These are phyloP conservation scores for Fermentozyma sake DNA, from an alignment of 1,139 yeast genomes.

Conservation along the genomic window DNA sequence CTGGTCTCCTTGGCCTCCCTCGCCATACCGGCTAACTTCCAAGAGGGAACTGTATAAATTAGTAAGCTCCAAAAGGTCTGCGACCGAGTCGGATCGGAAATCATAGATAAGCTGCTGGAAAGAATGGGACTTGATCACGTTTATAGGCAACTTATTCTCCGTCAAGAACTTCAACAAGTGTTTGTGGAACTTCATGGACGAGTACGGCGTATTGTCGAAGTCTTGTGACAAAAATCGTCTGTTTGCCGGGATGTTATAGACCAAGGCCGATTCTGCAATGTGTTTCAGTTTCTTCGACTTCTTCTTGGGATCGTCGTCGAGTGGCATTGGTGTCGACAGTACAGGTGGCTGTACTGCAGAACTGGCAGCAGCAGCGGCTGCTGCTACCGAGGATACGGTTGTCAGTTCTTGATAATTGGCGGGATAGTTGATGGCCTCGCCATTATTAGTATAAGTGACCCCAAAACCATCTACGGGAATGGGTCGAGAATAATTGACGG, in stretches of 20 bases:
- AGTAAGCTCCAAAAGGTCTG: slow-evolving; percentile 45
- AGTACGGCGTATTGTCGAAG: slow-evolving; percentile 42
- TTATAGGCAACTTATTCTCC: slow-evolving; percentile 48
- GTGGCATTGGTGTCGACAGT: slow-evolving; percentile 4
- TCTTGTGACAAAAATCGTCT: slow-evolving; percentile 25
- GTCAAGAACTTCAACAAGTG: slow-evolving; percentile 48
- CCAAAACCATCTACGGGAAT: slow-evolving; percentile 39
- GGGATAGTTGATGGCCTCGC: slow-evolving; percentile 20
- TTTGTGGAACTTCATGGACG: slow-evolving; percentile 46
- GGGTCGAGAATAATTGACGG: slow-evolving; percentile 32
- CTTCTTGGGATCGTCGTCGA: slow-evolving; percentile 5
- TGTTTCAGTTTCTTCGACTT: slow-evolving; percentile 4
- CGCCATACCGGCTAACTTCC: slow-evolving; percentile 33
- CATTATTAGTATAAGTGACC: slow-evolving; percentile 27
- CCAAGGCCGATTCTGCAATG: neutral
- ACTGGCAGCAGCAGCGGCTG: slow-evolving; percentile 4
- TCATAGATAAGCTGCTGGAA: slow-evolving; percentile 51
- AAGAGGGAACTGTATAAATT: slow-evolving; percentile 41
- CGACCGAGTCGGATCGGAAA: slow-evolving; percentile 43
- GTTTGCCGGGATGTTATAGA: neutral
- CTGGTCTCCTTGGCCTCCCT: slow-evolving; percentile 7
- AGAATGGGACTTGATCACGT: slow-evolving; percentile 44
- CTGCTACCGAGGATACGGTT: slow-evolving; percentile 4
- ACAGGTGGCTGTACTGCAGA: slow-evolving; percentile 2
- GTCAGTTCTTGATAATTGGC: slow-evolving; percentile 7